Evolutionary conservation across 2,329 filamentous ascomycete species (phyloP).

Genomic region (Thermochaetoides dissita): DNA sequence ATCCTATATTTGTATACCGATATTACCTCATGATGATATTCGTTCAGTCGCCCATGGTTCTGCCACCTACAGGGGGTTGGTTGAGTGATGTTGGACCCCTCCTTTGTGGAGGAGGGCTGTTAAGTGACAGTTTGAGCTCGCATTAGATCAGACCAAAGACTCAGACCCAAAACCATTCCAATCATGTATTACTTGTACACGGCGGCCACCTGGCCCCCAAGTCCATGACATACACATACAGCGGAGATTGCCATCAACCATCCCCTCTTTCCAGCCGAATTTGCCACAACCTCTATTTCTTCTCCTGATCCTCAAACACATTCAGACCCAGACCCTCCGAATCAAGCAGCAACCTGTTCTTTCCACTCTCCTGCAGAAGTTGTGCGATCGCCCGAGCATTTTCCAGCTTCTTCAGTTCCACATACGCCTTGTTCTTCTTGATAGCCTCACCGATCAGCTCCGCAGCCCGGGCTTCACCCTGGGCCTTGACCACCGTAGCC

Average conservation of each 20-base stretch:
- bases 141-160: background rate
- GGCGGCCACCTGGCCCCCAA: conserved; percentile 2
- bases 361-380: conserved; percentile 75
- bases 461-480: conserved; percentile 96
- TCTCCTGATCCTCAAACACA: conserved; percentile 45
- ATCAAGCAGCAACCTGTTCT: conserved; percentile 91
- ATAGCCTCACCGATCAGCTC: conserved; percentile 97
- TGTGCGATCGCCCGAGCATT: conserved; percentile 82
- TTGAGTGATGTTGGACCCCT: no score
- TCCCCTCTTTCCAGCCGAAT: background rate
- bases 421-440: conserved; percentile 97
- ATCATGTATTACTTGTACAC: conserved; percentile 11
- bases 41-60: no score
- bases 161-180: conserved; percentile 1
- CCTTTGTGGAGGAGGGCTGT: no score
- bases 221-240: conserved; percentile 29
- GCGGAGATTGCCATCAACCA: conserved; percentile 27
- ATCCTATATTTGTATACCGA: no score
- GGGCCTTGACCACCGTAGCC: conserved; percentile 92
- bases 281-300: conserved; percentile 23
- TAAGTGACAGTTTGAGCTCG: no score
- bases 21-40: no score
- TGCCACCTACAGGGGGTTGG: no score
- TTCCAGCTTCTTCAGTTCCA: conserved; percentile 96
- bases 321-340: conserved; percentile 84